Evolutionary conservation across 1,284 basidiomycete genomes (phyloP), one percentile per base, ranked within the genome.

Genomic region (Ceratobasidium sp.): DNA sequence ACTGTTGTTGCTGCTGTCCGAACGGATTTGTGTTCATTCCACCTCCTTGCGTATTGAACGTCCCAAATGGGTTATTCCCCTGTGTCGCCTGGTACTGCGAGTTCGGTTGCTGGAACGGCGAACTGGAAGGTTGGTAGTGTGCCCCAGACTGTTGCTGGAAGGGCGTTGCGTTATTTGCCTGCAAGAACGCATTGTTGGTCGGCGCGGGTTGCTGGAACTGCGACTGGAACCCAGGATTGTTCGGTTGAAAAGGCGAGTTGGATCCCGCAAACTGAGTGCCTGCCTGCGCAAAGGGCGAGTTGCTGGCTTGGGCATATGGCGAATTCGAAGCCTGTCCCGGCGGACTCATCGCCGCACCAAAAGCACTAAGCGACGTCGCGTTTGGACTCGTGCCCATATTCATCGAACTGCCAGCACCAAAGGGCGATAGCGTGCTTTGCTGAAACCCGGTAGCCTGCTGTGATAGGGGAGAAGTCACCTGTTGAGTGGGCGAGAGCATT

Each of bases 291-390:
- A 29, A 65, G n/a, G 62, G 62, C 1, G 62, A 65, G 20, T 65
- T 65, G n/a, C 49, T 53, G 7, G 17, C 31, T n/a, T 57, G 56
- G n/a, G 47, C 62, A 42, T 40, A 65, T 25, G 62, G 47, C 13
- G 62, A 65, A 27, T 52, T 52, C 3, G 62, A 27, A n/a, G 34
- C 13, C 31, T 34, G 29, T 43, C 50, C 62, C 20, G 35, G 50
- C 6, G 64, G 64, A 32, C 64, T 67, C 64, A 67, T 67, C 52
- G 64, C 64, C 3, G 64, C 52, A 8, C 50, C 64, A 45, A 67
- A 67, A 25, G 64, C 64, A n/a, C 27, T 45, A 3, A 62, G 32
- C 32, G 45, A 50, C 12, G 52, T 54, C 29, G 64, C 38, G 25
- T 49, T 64, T 3, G 25, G 29, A 25, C 38, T 42, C 7, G 52